Evolutionary conservation across 208 protist genomes (phyloP).

Genomic region (Acanthamoeba castellanii): DNA sequence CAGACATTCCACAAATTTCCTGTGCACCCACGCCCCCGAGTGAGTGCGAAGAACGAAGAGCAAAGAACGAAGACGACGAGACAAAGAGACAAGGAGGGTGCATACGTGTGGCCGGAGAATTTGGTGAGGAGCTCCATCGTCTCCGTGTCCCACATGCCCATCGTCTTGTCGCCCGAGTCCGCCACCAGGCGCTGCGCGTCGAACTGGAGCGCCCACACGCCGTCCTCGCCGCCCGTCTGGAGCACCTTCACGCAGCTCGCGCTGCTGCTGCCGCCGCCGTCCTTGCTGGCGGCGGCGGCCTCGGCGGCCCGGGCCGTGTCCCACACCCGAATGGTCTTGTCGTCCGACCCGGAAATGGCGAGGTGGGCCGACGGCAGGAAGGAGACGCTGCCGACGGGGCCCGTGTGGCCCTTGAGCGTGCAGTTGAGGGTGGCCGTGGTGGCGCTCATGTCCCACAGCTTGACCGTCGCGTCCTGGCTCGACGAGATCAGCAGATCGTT

Average conservation of each 20-base stretch:
- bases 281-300: neutral
- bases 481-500: slow-evolving; percentile 55
- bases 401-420: slow-evolving; percentile 25
- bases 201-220: slow-evolving; percentile 60
- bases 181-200: slow-evolving; percentile 47
- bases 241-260: slow-evolving; percentile 29
- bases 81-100: neutral
- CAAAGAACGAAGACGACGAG: neutral
- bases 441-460: slow-evolving; percentile 34
- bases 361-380: slow-evolving; percentile 18
- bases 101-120: slow-evolving; percentile 14
- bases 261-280: too few relatives aligned
- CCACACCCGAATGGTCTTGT: slow-evolving; percentile 63
- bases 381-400: slow-evolving; percentile 42
- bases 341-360: slow-evolving; percentile 55
- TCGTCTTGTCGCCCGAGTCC: slow-evolving; percentile 1
- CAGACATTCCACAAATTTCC: slow-evolving; percentile 32
- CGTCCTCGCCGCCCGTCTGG: neutral
- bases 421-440: neutral
- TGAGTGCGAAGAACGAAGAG: neutral
- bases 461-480: slow-evolving; percentile 51
- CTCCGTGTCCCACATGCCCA: slow-evolving; percentile 22
- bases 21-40: neutral
- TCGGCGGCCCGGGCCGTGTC: neutral
- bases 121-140: neutral